These are phyloP conservation scores for Pholiota microspora DNA, from an alignment of 768 basidiomycete species.

Conservation along the genomic window DNA sequence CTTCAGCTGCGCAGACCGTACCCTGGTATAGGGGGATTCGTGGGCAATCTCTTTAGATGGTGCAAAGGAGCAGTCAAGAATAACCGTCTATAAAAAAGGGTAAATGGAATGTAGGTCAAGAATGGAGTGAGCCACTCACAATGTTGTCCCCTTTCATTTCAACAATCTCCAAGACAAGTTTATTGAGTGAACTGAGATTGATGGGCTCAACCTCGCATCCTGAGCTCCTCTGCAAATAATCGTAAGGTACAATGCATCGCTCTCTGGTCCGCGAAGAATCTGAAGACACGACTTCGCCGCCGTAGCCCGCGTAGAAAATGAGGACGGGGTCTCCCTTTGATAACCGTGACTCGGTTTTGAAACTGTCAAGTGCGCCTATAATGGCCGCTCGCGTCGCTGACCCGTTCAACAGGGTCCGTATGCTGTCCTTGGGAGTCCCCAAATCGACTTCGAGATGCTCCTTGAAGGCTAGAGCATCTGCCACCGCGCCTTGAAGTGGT, in stretches of 20 bases:
- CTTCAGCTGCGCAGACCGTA: neutral
- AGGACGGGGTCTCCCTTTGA: slow-evolving; percentile 12
- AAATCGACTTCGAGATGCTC: slow-evolving; percentile 7
- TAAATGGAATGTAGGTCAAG: neutral
- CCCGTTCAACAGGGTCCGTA: slow-evolving; percentile 4
- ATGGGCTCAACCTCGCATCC: slow-evolving; percentile 3
- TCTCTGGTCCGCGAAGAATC: neutral
- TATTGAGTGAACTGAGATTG: slow-evolving; percentile 1
- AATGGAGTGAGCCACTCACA: slow-evolving; percentile 6
- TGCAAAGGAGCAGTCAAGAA: slow-evolving; percentile 11
- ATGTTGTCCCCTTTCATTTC: slow-evolving; percentile 15
- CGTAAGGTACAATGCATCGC: slow-evolving; percentile 10
- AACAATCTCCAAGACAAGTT: slow-evolving; percentile 7
- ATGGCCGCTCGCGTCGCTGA: slow-evolving; percentile 9
- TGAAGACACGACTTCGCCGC: slow-evolving; percentile 1
- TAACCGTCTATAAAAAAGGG: slow-evolving; percentile 6
- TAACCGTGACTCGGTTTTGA: slow-evolving; percentile 1
- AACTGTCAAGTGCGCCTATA: neutral
- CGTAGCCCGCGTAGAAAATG: slow-evolving; percentile 14
- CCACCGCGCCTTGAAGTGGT: slow-evolving; percentile 8
- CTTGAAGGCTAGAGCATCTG: slow-evolving; percentile 6
- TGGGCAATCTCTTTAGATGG: neutral
- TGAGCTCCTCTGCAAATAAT: slow-evolving; percentile 3
- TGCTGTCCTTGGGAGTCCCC: slow-evolving; percentile 2
- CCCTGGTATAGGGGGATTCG: neutral